Evolutionary conservation across 306 rosid genomes (phyloP), one percentile per base, ranked within the genome.

Genomic region (apple (Malus domestica)): DNA sequence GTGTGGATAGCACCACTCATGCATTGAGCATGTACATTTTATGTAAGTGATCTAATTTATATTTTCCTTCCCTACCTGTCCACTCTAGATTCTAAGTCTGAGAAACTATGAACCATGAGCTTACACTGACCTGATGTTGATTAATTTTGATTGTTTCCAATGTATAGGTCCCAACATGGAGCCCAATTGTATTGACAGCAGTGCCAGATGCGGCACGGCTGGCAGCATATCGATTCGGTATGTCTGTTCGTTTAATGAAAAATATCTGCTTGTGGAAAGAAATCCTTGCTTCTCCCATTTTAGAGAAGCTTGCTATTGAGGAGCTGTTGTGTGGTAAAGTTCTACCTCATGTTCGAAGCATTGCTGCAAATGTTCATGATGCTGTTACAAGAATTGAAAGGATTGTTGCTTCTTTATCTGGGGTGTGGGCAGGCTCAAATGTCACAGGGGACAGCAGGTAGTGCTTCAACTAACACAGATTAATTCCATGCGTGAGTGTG

Each of bases 211-310:
- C 97, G 46, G 96, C 97, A 73, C 86, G 93, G 71, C 76, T 95
- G 49, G 97, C 98, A 71, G 96, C 98, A 67, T 92, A 92, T 88
- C 90, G 88, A 65, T 92, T 90, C 81, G 97, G 98, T 13, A 83
- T 85, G 85, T 89, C 97, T 35, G 95, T 95, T 77, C 92, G 98
- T 60, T 82, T 95, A 82, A 74, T 95, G 89, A 90, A 87, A 86
- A 95, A 90, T 82, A 90, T 92, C 79, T 86, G 97, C 85, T 68
- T 86, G 87, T 95, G 98, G 96, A 92, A 95, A 84, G 98, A 91
- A 42, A 70, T 93, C 55, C 87, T 93, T 70, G 89, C 98, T 61
- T 75, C 85, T 88, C 80, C 94, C 33, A 87, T 92, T 67, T 71
- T 94, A 66, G 96, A 92, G 85, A 92, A 91, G 88, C 93, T 94